These are phyloP conservation scores for Rhizopus sp. DNA, from an alignment of 371 early-diverging fungal species.

Conservation along the genomic window DNA sequence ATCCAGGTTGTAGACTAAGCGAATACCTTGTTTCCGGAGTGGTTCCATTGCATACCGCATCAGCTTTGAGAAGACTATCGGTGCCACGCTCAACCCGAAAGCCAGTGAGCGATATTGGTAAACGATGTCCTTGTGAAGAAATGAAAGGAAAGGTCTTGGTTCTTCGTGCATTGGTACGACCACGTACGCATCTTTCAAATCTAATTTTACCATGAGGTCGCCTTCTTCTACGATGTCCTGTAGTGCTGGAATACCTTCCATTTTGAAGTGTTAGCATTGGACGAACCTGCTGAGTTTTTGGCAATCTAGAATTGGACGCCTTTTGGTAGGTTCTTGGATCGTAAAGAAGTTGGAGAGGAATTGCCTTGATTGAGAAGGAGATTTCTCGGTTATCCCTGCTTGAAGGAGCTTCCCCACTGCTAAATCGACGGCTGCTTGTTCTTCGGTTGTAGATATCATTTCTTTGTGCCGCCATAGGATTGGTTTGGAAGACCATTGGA, in stretches of 20 bases:
- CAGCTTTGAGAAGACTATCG: conserved; percentile 6
- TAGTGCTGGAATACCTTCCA: too few species aligned
- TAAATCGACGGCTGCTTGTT: background rate
- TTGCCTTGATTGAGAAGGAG: background rate
- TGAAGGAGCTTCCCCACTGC: conserved; percentile 2
- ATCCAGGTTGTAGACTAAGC: conserved; percentile 19
- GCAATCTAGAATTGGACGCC: too few species aligned
- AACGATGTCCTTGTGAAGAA: background rate
- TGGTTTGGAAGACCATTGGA: too few species aligned
- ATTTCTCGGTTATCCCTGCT: conserved; percentile 8
- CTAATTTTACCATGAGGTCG: too few species aligned
- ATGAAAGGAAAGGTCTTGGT: conserved; percentile 1
- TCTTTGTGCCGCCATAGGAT: too few species aligned
- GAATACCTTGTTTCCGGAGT: conserved; percentile 8
- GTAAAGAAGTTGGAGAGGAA: too few species aligned
- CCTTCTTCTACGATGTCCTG: too few species aligned
- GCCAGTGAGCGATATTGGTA: conserved; percentile 9
- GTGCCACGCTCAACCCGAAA: conserved; percentile 9
- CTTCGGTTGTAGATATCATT: too few species aligned
- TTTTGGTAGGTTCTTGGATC: too few species aligned
- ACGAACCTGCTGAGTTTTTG: conserved; percentile 2
- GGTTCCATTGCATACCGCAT: conserved; percentile 11
- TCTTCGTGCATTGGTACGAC: conserved; percentile 14
- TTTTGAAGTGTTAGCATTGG: conserved; percentile 13
- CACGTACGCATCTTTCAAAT: too few species aligned